Evolutionary conservation across 305 asterid genomes (phyloP).

Genomic region (Fraxinus angustifolia): DNA sequence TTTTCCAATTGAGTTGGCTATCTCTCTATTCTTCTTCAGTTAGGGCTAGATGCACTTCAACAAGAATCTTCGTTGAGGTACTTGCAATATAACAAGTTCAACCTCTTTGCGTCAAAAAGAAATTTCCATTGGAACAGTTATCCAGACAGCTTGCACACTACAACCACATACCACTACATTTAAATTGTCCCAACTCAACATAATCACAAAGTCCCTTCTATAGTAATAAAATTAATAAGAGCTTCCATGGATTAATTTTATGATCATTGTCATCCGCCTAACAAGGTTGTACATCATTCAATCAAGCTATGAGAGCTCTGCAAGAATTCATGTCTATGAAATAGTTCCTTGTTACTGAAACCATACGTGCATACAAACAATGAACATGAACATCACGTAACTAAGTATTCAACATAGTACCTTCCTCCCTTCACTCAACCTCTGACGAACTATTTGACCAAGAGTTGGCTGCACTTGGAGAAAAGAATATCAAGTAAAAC

Average conservation of each 20-base stretch:
- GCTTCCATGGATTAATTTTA: not conserved
- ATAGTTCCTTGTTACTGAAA: not conserved
- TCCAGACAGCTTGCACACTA: not conserved
- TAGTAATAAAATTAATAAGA: not conserved
- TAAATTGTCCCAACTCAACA: not conserved
- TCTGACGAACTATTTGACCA: constrained; percentile 76
- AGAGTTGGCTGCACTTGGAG: constrained; percentile 75
- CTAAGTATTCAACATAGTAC: constrained; percentile 26
- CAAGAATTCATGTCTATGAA: not conserved
- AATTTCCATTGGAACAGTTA: not conserved
- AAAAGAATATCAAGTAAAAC: constrained; percentile 6
- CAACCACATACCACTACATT: not conserved
- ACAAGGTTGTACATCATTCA: not conserved
- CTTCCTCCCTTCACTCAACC: constrained; percentile 92
- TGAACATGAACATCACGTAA: not conserved
- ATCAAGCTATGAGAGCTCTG: not conserved
- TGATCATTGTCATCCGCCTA: not conserved
- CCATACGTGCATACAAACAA: not conserved
- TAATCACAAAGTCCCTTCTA: not conserved
- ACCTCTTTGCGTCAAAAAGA: not conserved
- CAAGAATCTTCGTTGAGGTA: not conserved
- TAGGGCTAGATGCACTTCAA: not conserved
- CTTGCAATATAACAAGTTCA: not conserved
- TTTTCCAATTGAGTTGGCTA: not conserved
- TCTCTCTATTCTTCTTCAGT: not conserved